Evolutionary conservation across 805 yeast genomes (phyloP), one percentile per base, ranked within the genome.

Genomic region (Starmerella bombicola): DNA sequence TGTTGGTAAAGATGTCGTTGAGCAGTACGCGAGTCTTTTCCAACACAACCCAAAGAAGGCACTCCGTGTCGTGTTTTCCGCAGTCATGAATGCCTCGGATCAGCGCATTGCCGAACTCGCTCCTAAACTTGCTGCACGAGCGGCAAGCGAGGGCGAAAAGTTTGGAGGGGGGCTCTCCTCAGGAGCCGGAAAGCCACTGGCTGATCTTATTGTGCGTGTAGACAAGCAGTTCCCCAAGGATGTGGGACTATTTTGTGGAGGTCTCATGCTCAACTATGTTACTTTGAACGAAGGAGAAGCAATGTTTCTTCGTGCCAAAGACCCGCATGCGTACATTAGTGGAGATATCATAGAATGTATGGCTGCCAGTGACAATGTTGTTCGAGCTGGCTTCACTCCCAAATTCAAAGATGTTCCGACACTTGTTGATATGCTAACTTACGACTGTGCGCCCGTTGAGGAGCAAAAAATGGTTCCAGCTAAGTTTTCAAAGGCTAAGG

Each of bases 321-420:
- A 86, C 62, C 97, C 97, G 20, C 99, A 91, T 63, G 98, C 98
- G 25, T 91, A 91, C 64, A 88, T 91, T 47, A 71, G 79, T 41
- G 99, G 99, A 51, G 97, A 91, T 62, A 91, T 91, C 52, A 86
- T 91, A 57, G 99, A 91, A 68, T 91, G 98, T 68, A 91, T 91
- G 99, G 98, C 98, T 32, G 96, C 98, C 7, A 79, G 93, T 30
- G 99, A 91, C 62, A 91, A 91, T 56, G 99, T 91, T 43, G 96
- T 91, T 37, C 76, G 99, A 62, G 94, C 96, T 3, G 99, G 98
- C 12, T 91, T 91, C 69, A 91, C 99, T n/a, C 98, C 99, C 47
- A 91, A 91, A 63, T 91, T 88, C 68, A 91, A 88, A 65, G 99
- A 91, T 62, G 97, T 91, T 46, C 64, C 76, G 44, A 84, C 80